Evolutionary conservation across 495 filamentous ascomycete genomes (phyloP), one percentile per base, ranked within the genome.

Genomic region (Aspergillus saccharolyticus): DNA sequence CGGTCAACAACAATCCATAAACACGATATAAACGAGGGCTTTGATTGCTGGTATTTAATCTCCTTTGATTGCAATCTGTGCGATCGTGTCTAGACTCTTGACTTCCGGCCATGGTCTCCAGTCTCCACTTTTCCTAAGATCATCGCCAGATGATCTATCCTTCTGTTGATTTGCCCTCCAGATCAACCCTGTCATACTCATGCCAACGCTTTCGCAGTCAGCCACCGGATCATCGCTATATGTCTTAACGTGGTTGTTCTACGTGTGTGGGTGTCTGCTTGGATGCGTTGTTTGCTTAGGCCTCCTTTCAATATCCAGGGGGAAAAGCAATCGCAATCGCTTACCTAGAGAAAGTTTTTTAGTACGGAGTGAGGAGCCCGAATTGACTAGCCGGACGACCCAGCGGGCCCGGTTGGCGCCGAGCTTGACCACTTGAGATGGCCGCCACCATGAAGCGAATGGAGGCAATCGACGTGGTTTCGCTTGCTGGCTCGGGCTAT

Each of bases 141-240:
- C 47, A 50, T 30, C 47, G 15, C 17, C 47, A 24, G 9, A 28
- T 50, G 47, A 50, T 50, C 22, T 30, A 5, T 39, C 10, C 33
- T 39, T 5, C 33, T 39, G 33, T 5, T 39, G 7, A 15, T 10
- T 30, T 30, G 2, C 4, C 33, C 4, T 28, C 47, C 28, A 10
- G 47, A 50, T 50, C 47, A 50, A 30, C 47, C 28, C 14, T 50
- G 47, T 50, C 47, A 39, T 39, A n/a, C n/a, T 28, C 4, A 28
- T 28, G 33, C 33, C 33, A 50, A 30, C 24, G 47, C 47, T 30
- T 17, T 28, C 1, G 47, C 22, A 16, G 47, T 1, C 21, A 39
- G 21, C 22, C 47, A 25, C 24, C 5, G 7, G 2, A 12, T 39
- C 12, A 39, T 39, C 10, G 33, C 2, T 12, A 39, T 12, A 2